A percentile compares a stretch with the other conserved stretches of the same genome.
Conservation (phyloP, 805 yeast genomes). For the Starmerella floricola region DNA sequence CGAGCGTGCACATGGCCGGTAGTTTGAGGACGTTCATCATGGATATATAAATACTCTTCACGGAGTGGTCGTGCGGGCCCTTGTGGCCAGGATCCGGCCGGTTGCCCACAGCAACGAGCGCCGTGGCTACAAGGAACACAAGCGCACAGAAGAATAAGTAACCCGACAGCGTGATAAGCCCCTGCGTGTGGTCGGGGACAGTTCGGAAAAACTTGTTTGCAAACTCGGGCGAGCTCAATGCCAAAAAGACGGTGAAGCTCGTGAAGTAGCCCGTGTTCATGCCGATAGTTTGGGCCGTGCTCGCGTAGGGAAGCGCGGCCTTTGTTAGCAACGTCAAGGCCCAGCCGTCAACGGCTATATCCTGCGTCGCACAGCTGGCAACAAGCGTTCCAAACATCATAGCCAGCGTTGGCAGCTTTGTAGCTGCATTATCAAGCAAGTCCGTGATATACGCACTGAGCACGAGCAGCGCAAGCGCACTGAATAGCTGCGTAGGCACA, state of each 20-base stretch:
- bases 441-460: slow-evolving; percentile 50
- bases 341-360: slow-evolving; percentile 99
- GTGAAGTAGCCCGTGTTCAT: slow-evolving; percentile 85
- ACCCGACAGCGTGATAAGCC: slow-evolving; percentile 58
- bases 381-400: slow-evolving; percentile 63
- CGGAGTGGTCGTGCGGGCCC: slow-evolving; percentile 27
- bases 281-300: slow-evolving; percentile 96
- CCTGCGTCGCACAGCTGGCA: slow-evolving; percentile 90
- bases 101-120: slow-evolving; percentile 43
- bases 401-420: slow-evolving; percentile 48
- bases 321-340: slow-evolving; percentile 77
- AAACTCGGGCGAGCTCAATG: slow-evolving; percentile 83
- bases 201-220: slow-evolving; percentile 71
- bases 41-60: slow-evolving; percentile 24
- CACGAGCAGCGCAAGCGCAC: slow-evolving; percentile 52
- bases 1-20: slow-evolving; percentile 60
- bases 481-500: slow-evolving; percentile 77
- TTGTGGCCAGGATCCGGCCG: slow-evolving; percentile 46
- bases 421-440: slow-evolving; percentile 38
- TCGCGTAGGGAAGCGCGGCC: slow-evolving; percentile 74
- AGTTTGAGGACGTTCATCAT: slow-evolving; percentile 35
- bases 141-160: slow-evolving; percentile 73
- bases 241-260: slow-evolving; percentile 81
- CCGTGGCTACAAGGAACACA: slow-evolving; percentile 55
- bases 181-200: slow-evolving; percentile 42